Conservation (phyloP, 2,329 filamentous ascomycete species). For the Fonsecaea monophora region DNA sequence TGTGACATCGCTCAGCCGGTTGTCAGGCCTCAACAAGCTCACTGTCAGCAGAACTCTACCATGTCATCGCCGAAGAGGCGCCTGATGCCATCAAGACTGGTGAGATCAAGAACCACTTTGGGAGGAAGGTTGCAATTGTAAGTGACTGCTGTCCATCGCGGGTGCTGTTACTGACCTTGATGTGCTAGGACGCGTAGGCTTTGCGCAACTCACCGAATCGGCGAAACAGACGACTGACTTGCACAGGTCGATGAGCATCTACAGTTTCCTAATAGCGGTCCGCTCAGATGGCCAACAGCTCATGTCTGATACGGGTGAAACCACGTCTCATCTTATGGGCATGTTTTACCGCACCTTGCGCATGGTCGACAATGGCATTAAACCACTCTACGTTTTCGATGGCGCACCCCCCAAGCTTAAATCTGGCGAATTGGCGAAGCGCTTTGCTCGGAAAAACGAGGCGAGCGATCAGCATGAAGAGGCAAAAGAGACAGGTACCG, state of each 20-base stretch:
- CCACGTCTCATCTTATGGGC: conserved; percentile 97
- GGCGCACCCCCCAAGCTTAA: conserved; percentile 97
- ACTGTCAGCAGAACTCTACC: conserved; percentile 66
- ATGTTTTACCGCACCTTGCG: conserved; percentile 99
- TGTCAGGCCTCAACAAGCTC: conserved; percentile 27
- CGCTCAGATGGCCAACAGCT: conserved; percentile 96
- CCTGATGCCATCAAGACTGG: conserved; percentile 95
- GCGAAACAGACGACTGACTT: conserved; percentile 26
- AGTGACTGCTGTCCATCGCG: conserved; percentile 49
- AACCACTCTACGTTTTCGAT: conserved; percentile 97
- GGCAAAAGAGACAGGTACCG: conserved; percentile 95
- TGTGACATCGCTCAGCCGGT: conserved; percentile 38
- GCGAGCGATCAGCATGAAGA: conserved; percentile 90
- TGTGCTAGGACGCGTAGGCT: conserved; percentile 54
- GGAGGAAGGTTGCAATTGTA: conserved; percentile 96
- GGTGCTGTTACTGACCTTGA: conserved; percentile 16
- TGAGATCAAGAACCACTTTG: conserved; percentile 99
- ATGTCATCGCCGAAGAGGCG: conserved; percentile 87
- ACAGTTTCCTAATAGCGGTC: conserved; percentile 97
- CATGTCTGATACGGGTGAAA: conserved; percentile 92
- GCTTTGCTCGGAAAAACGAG: conserved; percentile 92
- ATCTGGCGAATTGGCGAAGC: conserved; percentile 93
- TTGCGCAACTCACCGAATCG: not conserved
- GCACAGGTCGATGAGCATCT: conserved; percentile 91
- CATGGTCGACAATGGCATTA: conserved; percentile 98